Evolutionary conservation across 352 stramenopile genomes (phyloP).

Genomic region (Globisporangium cederbergense): DNA sequence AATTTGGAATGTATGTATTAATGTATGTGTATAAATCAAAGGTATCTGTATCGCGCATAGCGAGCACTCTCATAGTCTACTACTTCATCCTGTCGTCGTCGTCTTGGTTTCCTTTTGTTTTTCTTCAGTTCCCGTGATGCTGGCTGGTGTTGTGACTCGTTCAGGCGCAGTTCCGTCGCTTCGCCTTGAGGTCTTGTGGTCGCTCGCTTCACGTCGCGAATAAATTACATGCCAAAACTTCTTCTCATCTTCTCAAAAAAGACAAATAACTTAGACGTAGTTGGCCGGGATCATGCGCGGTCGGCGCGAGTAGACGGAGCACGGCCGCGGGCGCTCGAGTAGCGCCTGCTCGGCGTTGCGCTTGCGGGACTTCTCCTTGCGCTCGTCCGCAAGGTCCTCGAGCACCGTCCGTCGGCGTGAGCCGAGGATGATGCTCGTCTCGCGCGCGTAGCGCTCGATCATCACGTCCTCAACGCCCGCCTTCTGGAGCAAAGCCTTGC

Average conservation of each 20-base stretch:
- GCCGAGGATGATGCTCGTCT: conserved; percentile 46
- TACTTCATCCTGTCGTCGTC: not conserved
- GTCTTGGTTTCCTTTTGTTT: not conserved
- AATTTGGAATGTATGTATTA: conserved; percentile 2
- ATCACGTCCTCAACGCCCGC: conserved; percentile 37
- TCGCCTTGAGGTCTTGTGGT: not conserved
- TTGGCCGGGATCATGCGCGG: conserved; percentile 69
- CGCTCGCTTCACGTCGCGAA: conserved; percentile 7
- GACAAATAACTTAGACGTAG: conserved; percentile 35
- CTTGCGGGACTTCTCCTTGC: conserved; percentile 30
- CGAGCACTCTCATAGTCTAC: conserved; percentile 7
- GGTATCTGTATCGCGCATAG: conserved; percentile 2
- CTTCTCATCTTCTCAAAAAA: not conserved
- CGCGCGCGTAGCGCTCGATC: conserved; percentile 37
- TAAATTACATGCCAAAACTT: conserved; percentile 18
- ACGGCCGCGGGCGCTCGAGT: conserved; percentile 29
- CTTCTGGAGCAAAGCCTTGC: conserved; percentile 29
- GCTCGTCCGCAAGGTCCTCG: conserved; percentile 28
- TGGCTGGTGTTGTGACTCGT: not conserved
- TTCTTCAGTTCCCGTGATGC: not conserved
- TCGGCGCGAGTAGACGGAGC: conserved; percentile 41
- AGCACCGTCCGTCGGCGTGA: conserved; percentile 31
- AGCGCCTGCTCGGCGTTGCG: conserved; percentile 43
- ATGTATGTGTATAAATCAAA: conserved; percentile 9
- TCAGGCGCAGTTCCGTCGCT: conserved; percentile 1